Evolutionary conservation across 2,329 filamentous ascomycete genomes (phyloP).

Genomic region (Hyphodiscus sp.): DNA sequence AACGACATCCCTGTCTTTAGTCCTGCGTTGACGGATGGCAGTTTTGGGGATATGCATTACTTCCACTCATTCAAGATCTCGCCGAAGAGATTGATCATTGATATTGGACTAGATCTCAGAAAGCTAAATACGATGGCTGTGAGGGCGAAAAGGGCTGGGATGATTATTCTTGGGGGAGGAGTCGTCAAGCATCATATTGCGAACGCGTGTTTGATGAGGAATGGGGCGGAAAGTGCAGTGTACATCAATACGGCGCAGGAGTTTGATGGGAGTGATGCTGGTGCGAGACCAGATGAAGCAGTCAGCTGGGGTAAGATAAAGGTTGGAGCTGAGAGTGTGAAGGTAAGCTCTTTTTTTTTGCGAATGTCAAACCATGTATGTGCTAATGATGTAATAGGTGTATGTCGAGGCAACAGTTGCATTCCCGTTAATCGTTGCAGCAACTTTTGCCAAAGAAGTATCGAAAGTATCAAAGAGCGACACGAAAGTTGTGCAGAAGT

Average conservation of each 20-base stretch:
- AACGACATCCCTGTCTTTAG: slow-evolving; percentile 98
- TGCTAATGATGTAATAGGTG: slow-evolving; percentile 39
- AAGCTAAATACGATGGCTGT: slow-evolving; percentile 89
- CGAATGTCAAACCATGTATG: slow-evolving; percentile 1
- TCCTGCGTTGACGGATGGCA: slow-evolving; percentile 90
- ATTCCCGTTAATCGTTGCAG: slow-evolving; percentile 61
- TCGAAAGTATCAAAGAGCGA: background rate
- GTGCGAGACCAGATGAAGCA: slow-evolving; percentile 89
- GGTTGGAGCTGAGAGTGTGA: slow-evolving; percentile 77
- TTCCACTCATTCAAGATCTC: slow-evolving; percentile 94
- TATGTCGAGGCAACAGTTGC: slow-evolving; percentile 59
- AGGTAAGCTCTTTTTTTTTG: slow-evolving; percentile 47
- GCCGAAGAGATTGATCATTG: slow-evolving; percentile 73
- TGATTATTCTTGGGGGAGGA: slow-evolving; percentile 92
- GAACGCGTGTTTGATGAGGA: slow-evolving; percentile 95
- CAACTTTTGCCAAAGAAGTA: slow-evolving; percentile 52
- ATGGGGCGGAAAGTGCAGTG: slow-evolving; percentile 92
- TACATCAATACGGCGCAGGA: slow-evolving; percentile 98
- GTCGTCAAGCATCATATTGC: slow-evolving; percentile 98
- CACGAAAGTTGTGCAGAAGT: background rate
- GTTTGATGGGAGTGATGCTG: slow-evolving; percentile 95
- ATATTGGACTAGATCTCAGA: slow-evolving; percentile 91
- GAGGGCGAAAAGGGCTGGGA: slow-evolving; percentile 78
- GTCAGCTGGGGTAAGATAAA: slow-evolving; percentile 99
- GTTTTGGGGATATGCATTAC: slow-evolving; percentile 95